Percentiles rank a stretch among this genome's conserved stretches.
These are phyloP conservation scores for Actinomortierella ambigua DNA, from an alignment of 371 early-diverging fungal genomes.

Conservation along the genomic window DNA sequence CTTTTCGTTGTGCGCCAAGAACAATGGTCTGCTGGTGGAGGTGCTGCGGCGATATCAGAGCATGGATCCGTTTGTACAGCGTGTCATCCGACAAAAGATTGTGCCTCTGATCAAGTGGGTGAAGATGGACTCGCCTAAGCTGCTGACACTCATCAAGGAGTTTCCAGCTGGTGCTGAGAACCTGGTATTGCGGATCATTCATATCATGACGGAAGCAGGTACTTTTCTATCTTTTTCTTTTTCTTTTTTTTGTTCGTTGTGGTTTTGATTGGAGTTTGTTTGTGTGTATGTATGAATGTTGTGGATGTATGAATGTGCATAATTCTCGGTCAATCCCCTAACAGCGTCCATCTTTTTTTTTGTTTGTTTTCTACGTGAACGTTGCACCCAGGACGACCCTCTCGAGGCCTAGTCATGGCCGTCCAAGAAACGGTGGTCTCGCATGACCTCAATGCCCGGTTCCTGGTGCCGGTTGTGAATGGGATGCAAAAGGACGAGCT, in stretches of 20 bases:
- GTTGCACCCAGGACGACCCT: constrained; percentile 54
- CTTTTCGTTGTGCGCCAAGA: constrained; percentile 42
- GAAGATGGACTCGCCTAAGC: constrained; percentile 64
- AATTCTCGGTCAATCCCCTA: no score
- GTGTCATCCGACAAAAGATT: constrained; percentile 67
- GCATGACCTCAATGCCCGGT: constrained; percentile 67
- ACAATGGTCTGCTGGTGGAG: constrained; percentile 30
- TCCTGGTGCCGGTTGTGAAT: constrained; percentile 69
- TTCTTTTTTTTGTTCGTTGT: neutral
- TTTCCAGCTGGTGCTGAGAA: constrained; percentile 81
- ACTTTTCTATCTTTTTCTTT: constrained; percentile 11
- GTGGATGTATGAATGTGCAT: neutral
- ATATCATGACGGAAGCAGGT: constrained; percentile 75
- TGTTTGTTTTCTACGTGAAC: neutral
- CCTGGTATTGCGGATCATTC: constrained; percentile 72
- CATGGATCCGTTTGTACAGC: constrained; percentile 56
- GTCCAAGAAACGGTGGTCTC: constrained; percentile 59
- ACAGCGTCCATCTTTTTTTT: no score
- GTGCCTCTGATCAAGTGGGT: constrained; percentile 77
- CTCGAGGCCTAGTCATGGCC: constrained; percentile 63
- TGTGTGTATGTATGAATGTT: neutral
- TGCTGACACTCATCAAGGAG: constrained; percentile 62
- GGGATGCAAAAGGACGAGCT: constrained; percentile 70
- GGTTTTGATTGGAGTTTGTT: neutral
- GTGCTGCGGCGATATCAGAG: constrained; percentile 22